Evolutionary conservation across 2,329 filamentous ascomycete species (phyloP), one percentile per base, ranked within the genome.

Genomic region (Ophiostoma angusticollis): DNA sequence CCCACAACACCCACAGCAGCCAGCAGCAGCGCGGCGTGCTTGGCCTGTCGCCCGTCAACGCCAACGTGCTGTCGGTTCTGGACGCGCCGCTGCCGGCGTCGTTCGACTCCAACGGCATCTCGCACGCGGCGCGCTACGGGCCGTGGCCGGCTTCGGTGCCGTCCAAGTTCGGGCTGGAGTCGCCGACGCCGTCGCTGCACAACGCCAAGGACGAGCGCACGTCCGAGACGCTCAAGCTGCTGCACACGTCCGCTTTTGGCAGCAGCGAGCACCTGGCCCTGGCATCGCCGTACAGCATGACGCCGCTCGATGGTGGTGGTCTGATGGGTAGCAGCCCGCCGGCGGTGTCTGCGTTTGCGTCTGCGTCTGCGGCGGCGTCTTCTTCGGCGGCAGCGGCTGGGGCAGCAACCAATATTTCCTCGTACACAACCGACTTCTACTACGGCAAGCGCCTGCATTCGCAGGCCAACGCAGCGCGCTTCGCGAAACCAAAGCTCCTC

Each of bases 81-180:
- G 89, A 96, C 61, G 91, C 86, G 3, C 86, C 85, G 13, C 72
- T 96, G 8, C 91, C 91, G 1, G 84, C 87, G 8, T 96, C 89
- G 0, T 95, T 96, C 57, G 91, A 96, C 59, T 93, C 86, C 51
- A 91, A 95, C 53, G 89, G 87, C 35, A 84, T 95, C 38, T 95
- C 87, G 9, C 84, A 89, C 56, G 86, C 85, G 45, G 87, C 89
- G 14, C 77, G 85, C 43, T 86, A 87, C 56, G 91, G 84, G 0
- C 85, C 87, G 0, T 86, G 93, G 59, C 87, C 89, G 7, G 84
- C 87, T 0, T 96, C 89, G 0, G 83, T 96, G 9, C 91, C 91
- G 9, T 84, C 85, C 37, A 84, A 89, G 51, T 95, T 96, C 52
- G 84, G 84, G 12, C 66, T 95, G 48, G 87, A 94, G 37, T 86